These are phyloP conservation scores for Heliosperma pusillum DNA, from an alignment of 148 eudicot genomes.

Conservation along the genomic window DNA sequence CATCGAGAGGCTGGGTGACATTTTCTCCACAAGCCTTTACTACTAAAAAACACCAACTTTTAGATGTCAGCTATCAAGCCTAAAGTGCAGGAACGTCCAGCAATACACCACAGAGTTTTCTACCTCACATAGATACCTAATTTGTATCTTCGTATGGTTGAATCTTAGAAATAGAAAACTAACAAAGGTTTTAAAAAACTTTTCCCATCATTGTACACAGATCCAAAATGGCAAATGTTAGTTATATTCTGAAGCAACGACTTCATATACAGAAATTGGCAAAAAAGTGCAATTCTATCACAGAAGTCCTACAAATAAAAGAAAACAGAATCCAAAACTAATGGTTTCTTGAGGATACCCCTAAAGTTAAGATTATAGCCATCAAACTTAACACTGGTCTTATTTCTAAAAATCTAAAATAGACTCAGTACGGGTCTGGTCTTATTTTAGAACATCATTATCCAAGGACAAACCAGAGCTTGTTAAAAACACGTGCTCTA, in stretches of 20 bases:
- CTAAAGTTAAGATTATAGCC: too few species aligned
- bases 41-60: conserved; percentile 31
- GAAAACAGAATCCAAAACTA: too few species aligned
- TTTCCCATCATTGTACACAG: background rate
- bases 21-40: conserved; percentile 32
- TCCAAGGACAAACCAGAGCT: background rate
- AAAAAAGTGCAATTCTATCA: too few species aligned
- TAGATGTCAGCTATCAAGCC: conserved; percentile 17
- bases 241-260: too few species aligned
- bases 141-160: background rate
- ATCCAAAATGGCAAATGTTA: too few species aligned
- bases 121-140: background rate
- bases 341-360: too few species aligned
- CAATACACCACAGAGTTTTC: conserved; percentile 4
- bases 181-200: background rate
- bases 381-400: too few species aligned
- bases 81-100: background rate
- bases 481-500: background rate
- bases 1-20: conserved; percentile 30
- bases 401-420: too few species aligned
- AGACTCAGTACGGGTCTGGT: too few species aligned
- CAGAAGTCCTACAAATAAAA: too few species aligned
- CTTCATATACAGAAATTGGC: too few species aligned
- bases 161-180: background rate
- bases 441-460: too few species aligned